These are phyloP conservation scores for Metschnikowia baotianmanensis DNA, from an alignment of 805 yeast genomes.

Conservation along the genomic window DNA sequence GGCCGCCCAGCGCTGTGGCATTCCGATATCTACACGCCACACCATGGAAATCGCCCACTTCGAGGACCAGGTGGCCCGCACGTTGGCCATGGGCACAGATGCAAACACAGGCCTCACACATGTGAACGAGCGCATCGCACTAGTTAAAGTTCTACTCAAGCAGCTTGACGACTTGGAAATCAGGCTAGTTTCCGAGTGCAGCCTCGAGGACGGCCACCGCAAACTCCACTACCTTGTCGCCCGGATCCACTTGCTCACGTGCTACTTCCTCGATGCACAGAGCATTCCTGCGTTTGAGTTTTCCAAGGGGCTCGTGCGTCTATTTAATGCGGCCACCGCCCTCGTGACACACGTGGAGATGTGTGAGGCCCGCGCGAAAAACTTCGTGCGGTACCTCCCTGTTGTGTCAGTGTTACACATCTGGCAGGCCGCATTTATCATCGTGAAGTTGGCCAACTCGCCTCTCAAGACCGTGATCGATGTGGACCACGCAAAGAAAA, in stretches of 20 bases:
- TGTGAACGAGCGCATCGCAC: conserved; percentile 69
- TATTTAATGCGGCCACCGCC: conserved; percentile 77
- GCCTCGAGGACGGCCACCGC: conserved; percentile 58
- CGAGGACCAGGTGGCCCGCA: conserved; percentile 79
- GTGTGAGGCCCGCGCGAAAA: conserved; percentile 57
- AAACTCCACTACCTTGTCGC: conserved; percentile 68
- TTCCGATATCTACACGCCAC: conserved; percentile 63
- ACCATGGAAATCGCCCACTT: conserved; percentile 82
- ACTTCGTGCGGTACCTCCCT: conserved; percentile 76
- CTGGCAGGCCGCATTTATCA: conserved; percentile 90
- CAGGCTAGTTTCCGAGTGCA: conserved; percentile 36
- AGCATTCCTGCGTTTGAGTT: conserved; percentile 56
- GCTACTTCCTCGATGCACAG: conserved; percentile 70
- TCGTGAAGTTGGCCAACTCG: conserved; percentile 77
- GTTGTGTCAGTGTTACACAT: conserved; percentile 75
- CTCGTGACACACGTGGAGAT: conserved; percentile 64
- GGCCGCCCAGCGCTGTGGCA: conserved; percentile 41
- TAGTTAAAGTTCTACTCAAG: conserved; percentile 64
- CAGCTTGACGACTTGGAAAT: conserved; percentile 78
- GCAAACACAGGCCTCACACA: conserved; percentile 66
- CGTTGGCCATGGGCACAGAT: conserved; percentile 66
- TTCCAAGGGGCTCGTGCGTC: conserved; percentile 68
- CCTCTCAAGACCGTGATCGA: conserved; percentile 66
- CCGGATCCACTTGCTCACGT: conserved; percentile 77
- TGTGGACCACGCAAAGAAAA: conserved; percentile 63